phyloP scores from a whole-genome alignment of 2,329 filamentous ascomycete genomes.

The Decorospora gaudefroyi region DNA sequence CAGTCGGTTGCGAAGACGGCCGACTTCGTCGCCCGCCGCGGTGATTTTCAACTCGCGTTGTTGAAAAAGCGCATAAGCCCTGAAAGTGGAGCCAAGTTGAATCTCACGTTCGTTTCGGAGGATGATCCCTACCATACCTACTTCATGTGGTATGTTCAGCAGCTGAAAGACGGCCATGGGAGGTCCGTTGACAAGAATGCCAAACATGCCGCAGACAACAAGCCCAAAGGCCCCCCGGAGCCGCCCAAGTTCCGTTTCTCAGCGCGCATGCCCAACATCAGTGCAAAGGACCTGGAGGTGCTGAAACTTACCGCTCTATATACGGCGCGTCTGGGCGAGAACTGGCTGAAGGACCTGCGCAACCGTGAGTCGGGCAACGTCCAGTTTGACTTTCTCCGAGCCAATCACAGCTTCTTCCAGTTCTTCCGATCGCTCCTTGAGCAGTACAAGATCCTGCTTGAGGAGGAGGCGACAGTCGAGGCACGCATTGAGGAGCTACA shows the following conservation, averaged over 20 bases:
- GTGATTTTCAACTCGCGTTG: constrained; percentile 73
- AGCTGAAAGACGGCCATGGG: constrained; percentile 82
- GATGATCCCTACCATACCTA: constrained; percentile 84
- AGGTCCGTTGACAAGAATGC: constrained; percentile 49
- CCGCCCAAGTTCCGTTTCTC: constrained; percentile 91
- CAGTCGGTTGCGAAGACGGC: constrained; percentile 90
- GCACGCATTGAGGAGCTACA: constrained; percentile 73
- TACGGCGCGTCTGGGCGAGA: constrained; percentile 87
- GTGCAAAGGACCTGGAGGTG: constrained; percentile 82
- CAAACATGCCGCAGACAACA: constrained; percentile 54
- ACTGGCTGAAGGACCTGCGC: constrained; percentile 86
- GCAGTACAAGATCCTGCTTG: constrained; percentile 83
- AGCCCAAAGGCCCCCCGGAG: constrained; percentile 79
- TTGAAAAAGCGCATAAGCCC: constrained; percentile 81
- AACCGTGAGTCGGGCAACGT: constrained; percentile 88
- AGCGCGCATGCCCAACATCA: constrained; percentile 96
- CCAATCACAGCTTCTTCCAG: constrained; percentile 93
- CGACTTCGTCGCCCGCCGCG: constrained; percentile 78
- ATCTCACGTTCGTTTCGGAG: constrained; percentile 82
- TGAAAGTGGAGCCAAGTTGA: constrained; percentile 73
- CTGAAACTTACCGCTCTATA: constrained; percentile 81
- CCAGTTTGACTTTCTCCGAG: constrained; percentile 94
- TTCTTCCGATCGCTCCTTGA: constrained; percentile 93
- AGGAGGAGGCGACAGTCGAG: constrained; percentile 72
- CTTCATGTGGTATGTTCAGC: constrained; percentile 87